phyloP scores from a whole-genome alignment of 331 rosid species.

The Quercus lobata region DNA sequence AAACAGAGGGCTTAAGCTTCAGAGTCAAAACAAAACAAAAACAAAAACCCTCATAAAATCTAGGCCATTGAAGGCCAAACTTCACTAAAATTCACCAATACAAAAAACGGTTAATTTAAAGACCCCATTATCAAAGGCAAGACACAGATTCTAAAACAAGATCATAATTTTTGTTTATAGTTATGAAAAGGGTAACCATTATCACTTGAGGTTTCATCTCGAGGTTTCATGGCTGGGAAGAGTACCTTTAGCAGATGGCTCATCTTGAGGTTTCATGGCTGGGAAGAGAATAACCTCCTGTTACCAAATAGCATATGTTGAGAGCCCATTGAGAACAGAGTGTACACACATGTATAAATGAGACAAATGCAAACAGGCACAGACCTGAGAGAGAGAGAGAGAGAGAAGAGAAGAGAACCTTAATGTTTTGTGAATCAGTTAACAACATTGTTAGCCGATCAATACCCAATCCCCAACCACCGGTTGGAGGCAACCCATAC shows the following conservation, averaged over 20 bases:
- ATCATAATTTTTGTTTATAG: too few relatives aligned
- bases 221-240: conserved; percentile 52
- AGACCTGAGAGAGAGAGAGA: neutral
- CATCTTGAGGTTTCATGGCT: conserved; percentile 54
- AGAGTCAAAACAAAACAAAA: too few relatives aligned
- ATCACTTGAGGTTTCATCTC: conserved; percentile 20
- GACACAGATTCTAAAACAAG: too few relatives aligned
- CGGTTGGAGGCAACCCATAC: conserved; percentile 86
- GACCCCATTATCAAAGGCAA: too few relatives aligned
- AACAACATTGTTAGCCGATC: conserved; percentile 76
- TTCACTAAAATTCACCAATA: too few relatives aligned
- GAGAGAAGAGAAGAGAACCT: conserved; percentile 17
- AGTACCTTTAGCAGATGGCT: conserved; percentile 13
- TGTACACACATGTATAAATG: neutral
- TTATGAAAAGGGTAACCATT: too few relatives aligned
- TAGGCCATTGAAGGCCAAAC: too few relatives aligned
- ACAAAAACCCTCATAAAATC: too few relatives aligned
- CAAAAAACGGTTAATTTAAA: too few relatives aligned
- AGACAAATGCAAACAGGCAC: neutral
- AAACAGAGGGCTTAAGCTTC: too few relatives aligned
- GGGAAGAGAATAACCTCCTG: conserved; percentile 55
- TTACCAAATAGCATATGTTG: neutral
- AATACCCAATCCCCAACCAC: conserved; percentile 49
- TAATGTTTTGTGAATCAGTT: conserved; percentile 87
- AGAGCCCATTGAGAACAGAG: neutral